Conservation (phyloP, 2,329 filamentous ascomycete genomes). For the Ascochyta viciae-villosae region DNA sequence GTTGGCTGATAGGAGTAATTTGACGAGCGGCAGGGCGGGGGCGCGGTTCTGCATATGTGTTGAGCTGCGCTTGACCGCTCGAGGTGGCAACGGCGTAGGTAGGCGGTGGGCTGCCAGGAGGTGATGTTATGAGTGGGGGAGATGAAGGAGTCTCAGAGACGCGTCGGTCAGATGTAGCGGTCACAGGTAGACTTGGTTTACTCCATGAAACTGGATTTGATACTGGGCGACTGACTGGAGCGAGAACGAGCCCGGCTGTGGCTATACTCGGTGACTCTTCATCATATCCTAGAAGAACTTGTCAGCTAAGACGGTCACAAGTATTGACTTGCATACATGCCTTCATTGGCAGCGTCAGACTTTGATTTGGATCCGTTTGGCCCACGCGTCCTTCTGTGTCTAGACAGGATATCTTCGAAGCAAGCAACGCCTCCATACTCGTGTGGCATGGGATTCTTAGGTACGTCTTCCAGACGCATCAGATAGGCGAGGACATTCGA, state of each 20-base stretch:
- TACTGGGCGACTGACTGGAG: not conserved
- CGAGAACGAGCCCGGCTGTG: too few species aligned
- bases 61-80: not conserved
- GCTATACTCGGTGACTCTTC: too few species aligned
- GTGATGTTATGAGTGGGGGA: not conserved
- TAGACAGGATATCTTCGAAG: conserved; percentile 6
- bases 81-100: conserved; percentile 3
- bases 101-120: conserved; percentile 6
- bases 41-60: not conserved
- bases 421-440: not conserved
- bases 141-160: not conserved
- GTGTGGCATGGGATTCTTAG: not conserved
- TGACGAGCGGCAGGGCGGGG: not conserved
- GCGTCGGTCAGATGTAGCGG: not conserved
- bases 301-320: not conserved
- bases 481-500: conserved; percentile 32
- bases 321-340: not conserved
- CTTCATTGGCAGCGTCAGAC: not conserved
- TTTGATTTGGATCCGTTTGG: not conserved
- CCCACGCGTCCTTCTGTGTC: not conserved
- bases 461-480: conserved; percentile 22
- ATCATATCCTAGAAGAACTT: too few species aligned
- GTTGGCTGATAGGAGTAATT: not conserved
- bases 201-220: not conserved
- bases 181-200: not conserved